Evolutionary conservation across 345 rosid species (phyloP), one percentile per base, ranked within the genome.

Genomic region (Pugionium dolabratum): DNA sequence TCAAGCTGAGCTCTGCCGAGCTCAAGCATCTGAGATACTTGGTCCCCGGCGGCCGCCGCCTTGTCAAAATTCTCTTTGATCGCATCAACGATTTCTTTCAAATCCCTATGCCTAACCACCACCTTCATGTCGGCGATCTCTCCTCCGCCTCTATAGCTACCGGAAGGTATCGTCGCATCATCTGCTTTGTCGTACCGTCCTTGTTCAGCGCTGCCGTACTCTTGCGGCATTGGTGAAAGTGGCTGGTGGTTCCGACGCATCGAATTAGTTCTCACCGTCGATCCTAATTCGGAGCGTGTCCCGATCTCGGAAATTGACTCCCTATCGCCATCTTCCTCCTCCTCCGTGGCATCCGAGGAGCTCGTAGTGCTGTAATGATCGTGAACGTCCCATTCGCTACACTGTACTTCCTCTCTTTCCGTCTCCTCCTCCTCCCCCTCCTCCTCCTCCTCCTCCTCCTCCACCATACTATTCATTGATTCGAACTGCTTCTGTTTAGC

Each of bases 341-440:
- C 80, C 11, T 78, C 81, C 3, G 64, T 86, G 4, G 69, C 89
- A 4, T 77, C 79, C 4, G 96, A 86, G 11, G 91, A 82, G 32
- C 80, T 74, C 9, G 88, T 80, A 4, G 77, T 82, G 64, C 86
- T 88, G 78, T 83, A 83, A 59, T 70, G 90, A 72, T 84, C 92
- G 47, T 75, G 96, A 75, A 90, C 96, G 1, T 78, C 99, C 97
- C 96, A 94, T 44, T 94, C 97, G 53, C 97, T 94, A 78, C 96
- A 94, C 70, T 84, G 96, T 26, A 94, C 99, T 69, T 94, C 99
- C 79, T 94, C 99, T 64, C 95, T 78, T 73, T 88, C 97, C 1
- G 88, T 76, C 78, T 86, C 89, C 48, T 73, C 79, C 6, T 76
- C n/a, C n/a, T n/a, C n/a, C n/a, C n/a, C n/a, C n/a, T n/a, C 91